A percentile compares a stretch with the other conserved stretches of the same genome.
Conservation (phyloP, 805 yeast genomes). For the Wickerhamomyces sydowiorum region DNA sequence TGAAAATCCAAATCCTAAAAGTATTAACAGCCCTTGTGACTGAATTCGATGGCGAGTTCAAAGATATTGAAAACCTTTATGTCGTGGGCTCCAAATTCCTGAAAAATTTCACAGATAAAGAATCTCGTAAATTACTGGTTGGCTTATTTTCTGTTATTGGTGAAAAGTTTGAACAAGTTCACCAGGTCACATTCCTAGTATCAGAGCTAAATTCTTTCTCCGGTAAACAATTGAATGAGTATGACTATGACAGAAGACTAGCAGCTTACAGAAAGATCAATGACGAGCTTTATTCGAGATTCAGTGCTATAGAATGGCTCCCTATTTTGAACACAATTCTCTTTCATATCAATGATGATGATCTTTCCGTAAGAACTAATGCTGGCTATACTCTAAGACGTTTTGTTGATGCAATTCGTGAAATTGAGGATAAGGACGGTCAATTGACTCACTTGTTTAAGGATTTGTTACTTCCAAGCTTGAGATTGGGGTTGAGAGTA, state of each 20-base stretch:
- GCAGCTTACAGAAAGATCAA: slow-evolving; percentile 61
- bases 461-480: slow-evolving; percentile 52
- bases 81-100: slow-evolving; percentile 51
- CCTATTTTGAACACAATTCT: slow-evolving; percentile 69
- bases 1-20: slow-evolving; percentile 50
- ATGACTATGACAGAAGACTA: slow-evolving; percentile 74
- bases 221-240: slow-evolving; percentile 54
- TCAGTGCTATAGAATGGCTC: slow-evolving; percentile 63
- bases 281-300: slow-evolving; percentile 40
- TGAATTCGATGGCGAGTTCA: slow-evolving; percentile 47
- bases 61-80: slow-evolving; percentile 44
- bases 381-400: slow-evolving; percentile 59
- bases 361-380: slow-evolving; percentile 73
- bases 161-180: slow-evolving; percentile 35
- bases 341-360: slow-evolving; percentile 72
- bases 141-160: slow-evolving; percentile 57
- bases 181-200: slow-evolving; percentile 45
- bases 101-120: slow-evolving; percentile 49
- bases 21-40: slow-evolving; percentile 51
- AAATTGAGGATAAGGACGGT: slow-evolving; percentile 18
- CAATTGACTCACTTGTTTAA: slow-evolving; percentile 39
- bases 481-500: slow-evolving; percentile 63
- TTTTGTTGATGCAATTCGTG: slow-evolving; percentile 47
- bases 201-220: slow-evolving; percentile 69
- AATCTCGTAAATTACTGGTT: slow-evolving; percentile 59